A percentile compares a stretch with the other conserved stretches of the same genome.
Conservation (phyloP, 345 rosid species). For the Trapa incisa region DNA sequence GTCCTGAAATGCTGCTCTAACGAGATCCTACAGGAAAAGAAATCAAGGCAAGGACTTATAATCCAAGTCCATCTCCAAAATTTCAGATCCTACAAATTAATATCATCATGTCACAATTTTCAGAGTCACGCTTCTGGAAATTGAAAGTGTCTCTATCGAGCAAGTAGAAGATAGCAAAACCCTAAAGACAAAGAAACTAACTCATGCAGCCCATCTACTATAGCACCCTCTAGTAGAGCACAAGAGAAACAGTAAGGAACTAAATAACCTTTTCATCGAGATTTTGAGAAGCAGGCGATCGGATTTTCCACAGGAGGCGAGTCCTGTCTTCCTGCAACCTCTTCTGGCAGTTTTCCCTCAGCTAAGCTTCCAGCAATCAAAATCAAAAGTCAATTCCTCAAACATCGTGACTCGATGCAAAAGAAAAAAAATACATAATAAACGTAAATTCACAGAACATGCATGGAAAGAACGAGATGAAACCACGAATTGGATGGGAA, state of each 20-base stretch:
- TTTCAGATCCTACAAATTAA: not conserved
- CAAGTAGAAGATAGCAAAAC: not conserved
- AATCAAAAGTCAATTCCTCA: not conserved
- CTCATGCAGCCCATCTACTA: not conserved
- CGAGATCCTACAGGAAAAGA: conserved; percentile 30
- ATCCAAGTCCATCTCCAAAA: not conserved
- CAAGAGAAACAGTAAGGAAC: not conserved
- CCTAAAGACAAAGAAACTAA: not conserved
- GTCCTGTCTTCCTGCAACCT: conserved; percentile 66
- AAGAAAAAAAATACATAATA: not conserved
- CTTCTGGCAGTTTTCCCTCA: conserved; percentile 61
- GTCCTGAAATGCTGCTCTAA: conserved; percentile 47
- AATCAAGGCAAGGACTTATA: not conserved
- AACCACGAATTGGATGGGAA: not conserved
- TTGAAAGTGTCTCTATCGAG: not conserved
- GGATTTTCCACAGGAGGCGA: conserved; percentile 71
- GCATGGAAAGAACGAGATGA: not conserved
- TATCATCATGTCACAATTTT: not conserved
- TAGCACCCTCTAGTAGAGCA: not conserved
- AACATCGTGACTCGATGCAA: conserved; percentile 1
- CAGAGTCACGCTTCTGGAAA: not conserved
- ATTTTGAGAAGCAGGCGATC: conserved; percentile 38
- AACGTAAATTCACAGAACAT: not conserved
- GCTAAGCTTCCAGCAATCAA: conserved; percentile 23
- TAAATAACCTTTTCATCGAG: conserved; percentile 34